These are phyloP conservation scores for Ormosia emarginata DNA, from an alignment of 306 rosid genomes.

Conservation along the genomic window DNA sequence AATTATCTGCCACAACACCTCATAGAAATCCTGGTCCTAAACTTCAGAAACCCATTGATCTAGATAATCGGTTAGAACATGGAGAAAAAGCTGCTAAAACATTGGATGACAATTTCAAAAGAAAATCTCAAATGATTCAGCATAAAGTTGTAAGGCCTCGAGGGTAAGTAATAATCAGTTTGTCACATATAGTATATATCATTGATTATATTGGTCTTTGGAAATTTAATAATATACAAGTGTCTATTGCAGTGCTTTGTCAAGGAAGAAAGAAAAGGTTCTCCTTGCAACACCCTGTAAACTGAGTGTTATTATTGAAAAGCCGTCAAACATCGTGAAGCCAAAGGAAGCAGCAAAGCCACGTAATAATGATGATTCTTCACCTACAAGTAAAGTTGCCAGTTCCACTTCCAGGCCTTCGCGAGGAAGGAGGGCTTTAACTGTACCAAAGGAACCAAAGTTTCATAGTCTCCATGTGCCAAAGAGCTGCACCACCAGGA, in stretches of 20 bases:
- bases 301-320: constrained; percentile 46
- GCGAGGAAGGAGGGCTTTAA: constrained; percentile 43
- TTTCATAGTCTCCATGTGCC: constrained; percentile 64
- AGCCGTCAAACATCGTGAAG: constrained; percentile 26
- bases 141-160: constrained; percentile 20
- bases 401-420: constrained; percentile 26
- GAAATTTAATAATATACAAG: background rate
- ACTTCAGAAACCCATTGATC: constrained; percentile 21
- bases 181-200: background rate
- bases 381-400: constrained; percentile 22
- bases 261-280: constrained; percentile 44
- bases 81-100: constrained; percentile 6
- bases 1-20: constrained; percentile 29
- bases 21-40: constrained; percentile 18
- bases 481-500: constrained; percentile 27
- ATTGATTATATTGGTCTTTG: background rate
- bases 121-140: constrained; percentile 32
- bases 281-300: constrained; percentile 30
- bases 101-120: constrained; percentile 24
- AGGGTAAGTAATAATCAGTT: constrained; percentile 39
- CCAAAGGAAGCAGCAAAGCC: constrained; percentile 43
- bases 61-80: background rate
- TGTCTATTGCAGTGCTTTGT: constrained; percentile 41
- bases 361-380: constrained; percentile 20
- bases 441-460: constrained; percentile 67